Evolutionary conservation across 2,329 filamentous ascomycete genomes (phyloP).

Genomic region (Fusarium mundagurra): DNA sequence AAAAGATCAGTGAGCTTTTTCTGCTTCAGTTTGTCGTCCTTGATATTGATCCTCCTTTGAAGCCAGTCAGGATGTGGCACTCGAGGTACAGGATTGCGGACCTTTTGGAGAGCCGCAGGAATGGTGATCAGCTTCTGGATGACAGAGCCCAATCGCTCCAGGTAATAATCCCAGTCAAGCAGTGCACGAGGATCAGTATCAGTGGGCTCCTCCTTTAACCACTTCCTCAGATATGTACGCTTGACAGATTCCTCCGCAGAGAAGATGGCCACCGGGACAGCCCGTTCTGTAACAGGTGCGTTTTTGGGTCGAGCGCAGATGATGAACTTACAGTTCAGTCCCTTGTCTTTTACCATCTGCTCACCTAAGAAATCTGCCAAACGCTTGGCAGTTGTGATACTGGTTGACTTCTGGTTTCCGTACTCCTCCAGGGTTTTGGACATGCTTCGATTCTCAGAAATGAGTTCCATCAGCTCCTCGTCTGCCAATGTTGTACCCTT

Average conservation of each 20-base stretch:
- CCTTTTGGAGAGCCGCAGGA: slow-evolving; percentile 92
- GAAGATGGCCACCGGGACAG: slow-evolving; percentile 95
- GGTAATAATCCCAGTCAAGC: slow-evolving; percentile 97
- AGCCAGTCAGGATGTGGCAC: slow-evolving; percentile 97
- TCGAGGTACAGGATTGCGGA: slow-evolving; percentile 92
- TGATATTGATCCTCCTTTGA: slow-evolving; percentile 89
- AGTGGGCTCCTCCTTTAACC: slow-evolving; percentile 90
- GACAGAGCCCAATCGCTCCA: slow-evolving; percentile 93
- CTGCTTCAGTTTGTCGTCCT: slow-evolving; percentile 98
- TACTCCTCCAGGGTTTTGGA: slow-evolving; percentile 97
- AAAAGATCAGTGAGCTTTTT: slow-evolving; percentile 95
- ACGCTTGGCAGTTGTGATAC: slow-evolving; percentile 97
- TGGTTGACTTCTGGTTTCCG: slow-evolving; percentile 93
- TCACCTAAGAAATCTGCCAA: slow-evolving; percentile 96
- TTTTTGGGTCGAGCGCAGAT: slow-evolving; percentile 88
- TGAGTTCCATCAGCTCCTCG: slow-evolving; percentile 98
- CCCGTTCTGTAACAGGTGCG: slow-evolving; percentile 92
- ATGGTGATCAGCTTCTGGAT: slow-evolving; percentile 99
- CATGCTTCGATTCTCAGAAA: slow-evolving; percentile 99
- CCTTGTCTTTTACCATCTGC: slow-evolving; percentile 99
- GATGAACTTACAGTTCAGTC: slow-evolving; percentile 99
- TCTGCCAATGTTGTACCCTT: slow-evolving; percentile 91
- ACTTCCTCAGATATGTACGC: slow-evolving; percentile 89
- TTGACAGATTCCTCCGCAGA: slow-evolving; percentile 91
- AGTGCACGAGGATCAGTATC: slow-evolving; percentile 91